These are phyloP conservation scores for Cercospora berteroae DNA, from an alignment of 2,329 filamentous ascomycete species.

Conservation along the genomic window DNA sequence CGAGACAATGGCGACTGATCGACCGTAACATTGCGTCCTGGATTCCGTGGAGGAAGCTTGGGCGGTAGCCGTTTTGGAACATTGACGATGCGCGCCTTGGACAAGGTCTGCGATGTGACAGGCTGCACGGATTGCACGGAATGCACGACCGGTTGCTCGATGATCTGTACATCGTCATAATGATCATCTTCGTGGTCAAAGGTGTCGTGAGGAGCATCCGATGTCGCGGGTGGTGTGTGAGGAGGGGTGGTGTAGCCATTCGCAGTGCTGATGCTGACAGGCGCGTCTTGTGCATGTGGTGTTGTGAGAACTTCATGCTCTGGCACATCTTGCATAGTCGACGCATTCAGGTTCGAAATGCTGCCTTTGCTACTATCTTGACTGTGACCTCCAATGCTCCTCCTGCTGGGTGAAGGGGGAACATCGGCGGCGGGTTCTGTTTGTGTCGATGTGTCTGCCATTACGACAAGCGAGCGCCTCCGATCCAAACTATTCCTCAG, in stretches of 20 bases:
- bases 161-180: constrained; percentile 51
- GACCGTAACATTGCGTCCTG: constrained; percentile 51
- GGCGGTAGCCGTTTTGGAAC: constrained; percentile 80
- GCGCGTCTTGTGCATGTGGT: constrained; percentile 6
- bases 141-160: constrained; percentile 49
- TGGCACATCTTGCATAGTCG: constrained; percentile 31
- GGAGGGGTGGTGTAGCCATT: constrained; percentile 38
- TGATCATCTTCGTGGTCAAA: constrained; percentile 46
- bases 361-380: constrained; percentile 30
- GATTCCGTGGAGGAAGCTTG: constrained; percentile 73
- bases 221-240: constrained; percentile 29
- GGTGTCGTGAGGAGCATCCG: constrained; percentile 1
- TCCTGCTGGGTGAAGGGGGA: constrained; percentile 22
- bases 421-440: constrained; percentile 27
- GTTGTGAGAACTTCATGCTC: constrained; percentile 31
- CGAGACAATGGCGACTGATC: constrained; percentile 27
- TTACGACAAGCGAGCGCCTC: constrained; percentile 21
- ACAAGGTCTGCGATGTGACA: constrained; percentile 39
- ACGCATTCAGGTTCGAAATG: constrained; percentile 16
- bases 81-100: constrained; percentile 75
- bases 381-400: constrained; percentile 24
- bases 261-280: constrained; percentile 17
- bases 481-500: constrained; percentile 34
- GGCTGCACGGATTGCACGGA: constrained; percentile 67
- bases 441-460: constrained; percentile 35